Evolutionary conservation across 2,329 filamentous ascomycete genomes (phyloP).

Genomic region (Epichloe sp.): DNA sequence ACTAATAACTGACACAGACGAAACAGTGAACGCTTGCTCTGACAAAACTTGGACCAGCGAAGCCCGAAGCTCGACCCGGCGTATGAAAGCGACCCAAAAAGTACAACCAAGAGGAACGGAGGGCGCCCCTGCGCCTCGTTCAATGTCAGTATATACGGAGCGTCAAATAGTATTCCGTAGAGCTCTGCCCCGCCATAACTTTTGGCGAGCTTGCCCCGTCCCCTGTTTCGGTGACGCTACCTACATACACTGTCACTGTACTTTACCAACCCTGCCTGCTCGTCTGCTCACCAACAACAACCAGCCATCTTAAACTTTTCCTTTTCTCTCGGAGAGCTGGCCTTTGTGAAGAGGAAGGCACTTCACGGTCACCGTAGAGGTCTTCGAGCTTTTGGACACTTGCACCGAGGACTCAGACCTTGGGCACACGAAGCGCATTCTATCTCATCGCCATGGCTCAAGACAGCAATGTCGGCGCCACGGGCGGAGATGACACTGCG

Average conservation of each 20-base stretch:
- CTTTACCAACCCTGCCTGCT: background rate
- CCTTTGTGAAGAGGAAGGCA: background rate
- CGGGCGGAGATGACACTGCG: background rate
- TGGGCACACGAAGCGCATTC: background rate
- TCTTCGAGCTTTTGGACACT: background rate
- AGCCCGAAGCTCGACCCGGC: background rate
- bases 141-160: no score
- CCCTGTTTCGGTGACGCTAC: background rate
- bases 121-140: no score
- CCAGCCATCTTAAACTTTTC: background rate
- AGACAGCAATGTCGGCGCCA: background rate
- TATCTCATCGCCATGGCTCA: constrained; percentile 1
- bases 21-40: background rate
- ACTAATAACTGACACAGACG: background rate
- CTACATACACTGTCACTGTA: no score
- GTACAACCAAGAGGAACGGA: background rate
- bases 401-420: background rate
- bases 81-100: background rate
- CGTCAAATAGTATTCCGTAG: background rate
- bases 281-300: background rate
- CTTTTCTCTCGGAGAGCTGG: background rate
- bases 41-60: background rate
- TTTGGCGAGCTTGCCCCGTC: background rate
- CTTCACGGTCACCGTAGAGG: background rate
- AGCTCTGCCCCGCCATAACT: background rate